Base-by-base conservation (phyloP, 1,139 yeast species). In the Hansenula anomala region DNA sequence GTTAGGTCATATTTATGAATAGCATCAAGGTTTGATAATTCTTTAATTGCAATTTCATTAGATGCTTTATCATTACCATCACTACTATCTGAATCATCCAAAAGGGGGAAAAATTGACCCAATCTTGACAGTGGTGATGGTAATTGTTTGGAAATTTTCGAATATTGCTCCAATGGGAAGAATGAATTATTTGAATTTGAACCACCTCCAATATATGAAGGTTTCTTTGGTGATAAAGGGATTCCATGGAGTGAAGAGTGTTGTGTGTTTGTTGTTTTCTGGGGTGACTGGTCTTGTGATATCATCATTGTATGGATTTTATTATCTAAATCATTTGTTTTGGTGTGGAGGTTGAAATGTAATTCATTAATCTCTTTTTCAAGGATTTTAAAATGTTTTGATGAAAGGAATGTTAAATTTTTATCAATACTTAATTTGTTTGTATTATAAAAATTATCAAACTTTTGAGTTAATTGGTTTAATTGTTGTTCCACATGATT, bases 311-410 rank as follows among this genome's bases (percentile, higher is more conserved):
- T 4, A 12, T 6, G 3, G 14, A n/a, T 19, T n/a, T 17, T 17
- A 4, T 8, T n/a, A 2, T 47, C 48, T 22, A 40, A n/a, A 3
- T 43, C 46, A 14, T 24, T 13, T 2, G 35, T 33, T 24, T 36
- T 43, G 6, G 22, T 12, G 2, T 41, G 33, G 1, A 46, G 15
- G n/a, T 37, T 40, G 16, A 6, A 12, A 22, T 36, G 44, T 16
- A 46, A 30, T 18, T 43, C 44, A 19, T 45, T 43, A 17, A 49
- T 39, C 35, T 49, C 53, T 28, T 40, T 43, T 28, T 47, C 52
- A 14, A 49, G 33, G 9, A 46, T 42, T 38, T 45, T 47, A 33
- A 43, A 46, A 19, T 46, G 49, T 11, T 40, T 43, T 9, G 44
- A 33, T 6, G 49, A 39, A 2, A 46, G 14, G 15, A 48, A 42